Evolutionary conservation across 768 basidiomycete genomes (phyloP).

Genomic region (Leccinum sublutescens): DNA sequence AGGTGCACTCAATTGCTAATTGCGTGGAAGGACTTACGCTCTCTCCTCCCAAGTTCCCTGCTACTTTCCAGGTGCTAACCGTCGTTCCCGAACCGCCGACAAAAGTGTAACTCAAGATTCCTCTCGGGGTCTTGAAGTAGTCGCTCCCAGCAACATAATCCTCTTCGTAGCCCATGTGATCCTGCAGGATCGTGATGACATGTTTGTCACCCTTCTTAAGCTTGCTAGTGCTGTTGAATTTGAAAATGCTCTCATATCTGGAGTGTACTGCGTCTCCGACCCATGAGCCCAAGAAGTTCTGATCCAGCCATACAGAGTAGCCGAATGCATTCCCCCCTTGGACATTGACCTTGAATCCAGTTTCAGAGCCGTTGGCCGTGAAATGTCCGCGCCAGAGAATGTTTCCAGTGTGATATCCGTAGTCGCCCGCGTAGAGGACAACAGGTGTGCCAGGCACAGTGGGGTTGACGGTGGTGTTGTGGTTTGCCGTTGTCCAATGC

Average conservation of each 20-base stretch:
- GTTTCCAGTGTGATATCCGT: conserved; percentile 51
- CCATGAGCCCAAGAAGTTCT: conserved; percentile 45
- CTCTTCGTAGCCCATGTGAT: conserved; percentile 54
- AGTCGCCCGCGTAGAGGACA: conserved; percentile 48
- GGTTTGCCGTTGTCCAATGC: conserved; percentile 43
- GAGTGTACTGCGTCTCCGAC: conserved; percentile 16
- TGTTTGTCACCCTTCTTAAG: conserved; percentile 32
- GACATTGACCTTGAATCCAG: conserved; percentile 39
- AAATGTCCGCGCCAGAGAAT: conserved; percentile 54
- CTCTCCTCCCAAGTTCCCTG: conserved; percentile 50
- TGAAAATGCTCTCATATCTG: conserved; percentile 18
- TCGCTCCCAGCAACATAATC: conserved; percentile 44
- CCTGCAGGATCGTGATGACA: conserved; percentile 50
- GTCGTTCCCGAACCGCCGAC: conserved; percentile 38
- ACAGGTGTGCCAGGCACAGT: conserved; percentile 37
- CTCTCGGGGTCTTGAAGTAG: conserved; percentile 47
- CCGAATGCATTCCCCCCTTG: conserved; percentile 48
- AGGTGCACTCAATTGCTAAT: not conserved
- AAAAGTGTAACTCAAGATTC: conserved; percentile 47
- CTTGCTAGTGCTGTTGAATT: conserved; percentile 1
- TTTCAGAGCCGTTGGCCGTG: conserved; percentile 45
- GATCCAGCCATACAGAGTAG: conserved; percentile 50
- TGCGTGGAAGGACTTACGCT: conserved; percentile 26
- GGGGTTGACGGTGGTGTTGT: conserved; percentile 43
- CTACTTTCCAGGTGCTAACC: conserved; percentile 47